Evolutionary conservation across 805 yeast genomes (phyloP), one percentile per base, ranked within the genome.

Genomic region (Kodamaea restingae): DNA sequence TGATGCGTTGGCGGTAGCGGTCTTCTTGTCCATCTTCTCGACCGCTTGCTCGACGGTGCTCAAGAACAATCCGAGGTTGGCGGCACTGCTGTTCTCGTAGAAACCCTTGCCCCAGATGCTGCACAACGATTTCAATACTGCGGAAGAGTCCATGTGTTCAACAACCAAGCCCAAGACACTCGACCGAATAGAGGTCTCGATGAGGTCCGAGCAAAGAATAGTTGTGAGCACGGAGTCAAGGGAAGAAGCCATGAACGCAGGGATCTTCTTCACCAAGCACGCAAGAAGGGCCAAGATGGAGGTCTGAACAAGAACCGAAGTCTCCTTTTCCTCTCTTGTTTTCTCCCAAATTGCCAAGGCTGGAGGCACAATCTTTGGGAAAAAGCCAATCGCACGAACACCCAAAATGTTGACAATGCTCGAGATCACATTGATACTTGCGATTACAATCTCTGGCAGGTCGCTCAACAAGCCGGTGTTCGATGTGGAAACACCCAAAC

Each of bases 321-420:
- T 40, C 10, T 51, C 60, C 11, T 57, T 64, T 11, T 55, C 63
- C 3, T 36, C 37, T 25, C 17, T 17, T 10, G 73, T 63, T 7
- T 58, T 47, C 20, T 73, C 68, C 63, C 85, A 83, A 27, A 86
- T 71, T 18, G 67, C 64, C 39, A 88, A 69, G 8, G 85, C 68
- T 10, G 88, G 86, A 11, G 88, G 87, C 45, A 93, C 76, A 54
- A 90, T 81, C 59, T 81, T 82, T 22, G 97, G 87, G 70, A 88
- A 85, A 54, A 73, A 76, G 5, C 95, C 90, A 55, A 93, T 82
- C 46, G 82, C 72, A 54, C 88, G 85, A 14, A 95, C 90, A 38
- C 98, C 98, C 33, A 90, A 61, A 17, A 80, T 75, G 38, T 80
- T 77, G 39, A 87, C 75, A 40, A 88, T 65, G 48, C 80, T 78